phyloP scores from a whole-genome alignment of 805 yeast genomes.

The Yamadazyma takamatsuzukensis region DNA sequence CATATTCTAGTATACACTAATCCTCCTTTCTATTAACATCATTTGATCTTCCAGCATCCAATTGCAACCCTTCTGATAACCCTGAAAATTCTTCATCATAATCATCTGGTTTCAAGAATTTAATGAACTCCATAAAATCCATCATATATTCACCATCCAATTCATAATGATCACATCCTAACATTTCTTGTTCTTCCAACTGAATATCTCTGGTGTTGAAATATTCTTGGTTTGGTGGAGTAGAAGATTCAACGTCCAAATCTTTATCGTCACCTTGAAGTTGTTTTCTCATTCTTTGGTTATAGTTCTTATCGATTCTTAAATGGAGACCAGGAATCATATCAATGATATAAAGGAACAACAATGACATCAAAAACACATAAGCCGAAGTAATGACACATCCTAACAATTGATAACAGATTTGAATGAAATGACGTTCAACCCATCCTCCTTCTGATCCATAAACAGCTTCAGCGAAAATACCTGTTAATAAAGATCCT shows the following conservation, averaged over 20 bases:
- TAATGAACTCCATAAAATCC: slow-evolving; percentile 41
- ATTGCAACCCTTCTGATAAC: slow-evolving; percentile 1
- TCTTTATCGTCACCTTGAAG: slow-evolving; percentile 4
- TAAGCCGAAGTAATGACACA: slow-evolving; percentile 30
- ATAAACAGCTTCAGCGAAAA: slow-evolving; percentile 32
- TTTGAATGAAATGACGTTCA: slow-evolving; percentile 35
- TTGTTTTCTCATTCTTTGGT: slow-evolving; percentile 23
- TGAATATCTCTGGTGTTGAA: slow-evolving; percentile 13
- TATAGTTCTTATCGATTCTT: slow-evolving; percentile 38
- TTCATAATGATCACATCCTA: slow-evolving; percentile 38
- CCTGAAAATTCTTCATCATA: slow-evolving; percentile 17
- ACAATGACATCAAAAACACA: slow-evolving; percentile 29
- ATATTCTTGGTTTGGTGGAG: slow-evolving; percentile 12
- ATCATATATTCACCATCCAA: slow-evolving; percentile 37
- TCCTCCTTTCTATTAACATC: not conserved
- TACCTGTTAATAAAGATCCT: slow-evolving; percentile 39
- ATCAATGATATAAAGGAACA: slow-evolving; percentile 34
- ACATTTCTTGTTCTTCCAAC: slow-evolving; percentile 27
- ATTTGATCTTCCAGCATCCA: too few species aligned
- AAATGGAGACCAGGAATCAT: slow-evolving; percentile 39
- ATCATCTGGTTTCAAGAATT: slow-evolving; percentile 33
- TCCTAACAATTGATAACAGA: slow-evolving; percentile 39
- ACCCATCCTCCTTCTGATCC: slow-evolving; percentile 41
- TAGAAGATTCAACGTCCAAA: slow-evolving; percentile 12
- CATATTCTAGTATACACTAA: too few species aligned